Conservation (phyloP, 345 rosid genomes). For the Moringa oleifera region DNA sequence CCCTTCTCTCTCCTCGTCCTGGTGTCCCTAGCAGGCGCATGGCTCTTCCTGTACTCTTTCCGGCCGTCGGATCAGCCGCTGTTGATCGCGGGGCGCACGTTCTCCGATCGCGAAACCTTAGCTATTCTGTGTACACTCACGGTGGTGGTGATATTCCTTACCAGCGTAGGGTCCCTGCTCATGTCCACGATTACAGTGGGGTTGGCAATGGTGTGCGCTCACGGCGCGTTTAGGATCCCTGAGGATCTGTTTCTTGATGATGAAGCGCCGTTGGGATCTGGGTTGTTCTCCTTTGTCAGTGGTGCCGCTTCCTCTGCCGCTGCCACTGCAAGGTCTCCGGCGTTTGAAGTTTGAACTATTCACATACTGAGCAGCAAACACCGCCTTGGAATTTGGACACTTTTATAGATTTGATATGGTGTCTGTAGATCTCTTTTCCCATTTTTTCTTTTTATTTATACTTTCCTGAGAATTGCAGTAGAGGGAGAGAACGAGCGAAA, state of each 20-base stretch:
- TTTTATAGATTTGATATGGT: too few species aligned
- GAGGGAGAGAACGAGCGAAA: too few species aligned
- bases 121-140: constrained; percentile 31
- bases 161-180: constrained; percentile 47
- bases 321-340: constrained; percentile 29
- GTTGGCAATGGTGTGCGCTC: constrained; percentile 32
- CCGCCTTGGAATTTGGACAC: too few species aligned
- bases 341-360: constrained; percentile 21
- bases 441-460: not conserved
- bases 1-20: constrained; percentile 39
- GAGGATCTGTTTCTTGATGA: constrained; percentile 55
- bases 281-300: constrained; percentile 32
- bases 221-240: constrained; percentile 41
- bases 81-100: constrained; percentile 38
- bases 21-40: constrained; percentile 31
- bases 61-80: constrained; percentile 45
- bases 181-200: constrained; percentile 35
- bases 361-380: not conserved
- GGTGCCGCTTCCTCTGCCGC: constrained; percentile 32
- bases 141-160: constrained; percentile 41
- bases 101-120: constrained; percentile 38
- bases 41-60: constrained; percentile 45
- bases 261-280: constrained; percentile 32
- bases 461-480: not conserved
- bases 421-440: too few species aligned